Base-by-base conservation (phyloP, 495 filamentous ascomycete species). In the Lindgomyces ingoldianus region DNA sequence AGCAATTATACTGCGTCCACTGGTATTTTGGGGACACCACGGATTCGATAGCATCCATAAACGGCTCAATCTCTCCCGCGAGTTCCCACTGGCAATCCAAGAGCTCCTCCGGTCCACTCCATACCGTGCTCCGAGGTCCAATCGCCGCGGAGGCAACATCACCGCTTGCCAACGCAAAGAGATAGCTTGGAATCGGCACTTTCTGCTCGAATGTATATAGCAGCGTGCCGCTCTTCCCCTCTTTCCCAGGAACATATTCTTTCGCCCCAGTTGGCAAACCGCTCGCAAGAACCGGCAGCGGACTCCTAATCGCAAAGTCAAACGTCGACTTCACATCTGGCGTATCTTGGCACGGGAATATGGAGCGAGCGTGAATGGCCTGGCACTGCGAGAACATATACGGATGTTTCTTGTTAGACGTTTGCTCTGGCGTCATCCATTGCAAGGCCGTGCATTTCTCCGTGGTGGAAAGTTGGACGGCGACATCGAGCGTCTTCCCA, bases 321-420 rank as follows among this genome's bases (percentile, higher is more conserved):
- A 91, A 90, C 3, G 91, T 93, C 44, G 87, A 89, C 77, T 98
- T 98, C 62, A 97, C 87, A 73, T 95, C 91, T 24, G 93, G 93
- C 0, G 94, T 97, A 75, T 98, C 93, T 79, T 98, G 93, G 75
- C 92, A 97, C 12, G 94, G 94, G 75, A 96, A 96, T 56, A 97
- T 81, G 22, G 91, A 96, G 51, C 93, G 84, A 25, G 89, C 90
- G 69, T 97, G 90, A 67, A 98, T 98, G 41, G 93, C 91, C 79
- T 98, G 93, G 75, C 92, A 96, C 84, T 98, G 93, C 39, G 90
- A 93, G 81, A 96, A 97, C 87, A 97, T 94, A 73, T 96, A 97
- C 8, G 93, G 93, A 68, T 91, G 87, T 70, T 93, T 92, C 75
- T 89, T 91, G 80, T 94, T 96, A 47, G 87, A 89, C 2, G 93